These are phyloP conservation scores for Globisporangium camurandrum DNA, from an alignment of 352 stramenopile species.

Conservation along the genomic window DNA sequence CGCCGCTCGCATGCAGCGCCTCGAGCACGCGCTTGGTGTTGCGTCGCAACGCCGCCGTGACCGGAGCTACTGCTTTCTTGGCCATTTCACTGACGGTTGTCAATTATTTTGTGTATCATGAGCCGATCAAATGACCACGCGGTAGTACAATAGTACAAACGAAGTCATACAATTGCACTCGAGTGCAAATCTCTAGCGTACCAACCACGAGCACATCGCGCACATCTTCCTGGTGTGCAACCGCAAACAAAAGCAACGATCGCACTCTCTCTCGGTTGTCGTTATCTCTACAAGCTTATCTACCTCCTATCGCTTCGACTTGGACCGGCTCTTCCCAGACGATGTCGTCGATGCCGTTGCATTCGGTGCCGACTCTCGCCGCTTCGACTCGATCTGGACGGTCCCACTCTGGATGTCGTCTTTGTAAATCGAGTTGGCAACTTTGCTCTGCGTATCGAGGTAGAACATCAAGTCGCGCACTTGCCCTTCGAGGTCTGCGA, in stretches of 20 bases:
- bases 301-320: slow-evolving; percentile 16
- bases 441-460: slow-evolving; percentile 81
- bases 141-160: too few species aligned
- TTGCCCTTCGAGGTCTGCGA: slow-evolving; percentile 75
- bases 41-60: slow-evolving; percentile 19
- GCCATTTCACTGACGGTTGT: slow-evolving; percentile 5
- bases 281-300: too few species aligned
- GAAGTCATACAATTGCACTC: too few species aligned
- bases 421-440: slow-evolving; percentile 68
- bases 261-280: too few species aligned
- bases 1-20: slow-evolving; percentile 28
- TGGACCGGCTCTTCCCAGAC: slow-evolving; percentile 15
- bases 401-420: slow-evolving; percentile 81
- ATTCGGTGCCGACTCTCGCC: slow-evolving; percentile 9
- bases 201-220: too few species aligned
- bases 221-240: too few species aligned
- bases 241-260: too few species aligned
- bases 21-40: slow-evolving; percentile 46
- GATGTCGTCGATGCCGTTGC: slow-evolving; percentile 6
- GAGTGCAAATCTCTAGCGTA: too few species aligned
- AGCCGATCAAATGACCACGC: background rate
- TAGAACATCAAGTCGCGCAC: slow-evolving; percentile 87
- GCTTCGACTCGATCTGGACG: slow-evolving; percentile 56
- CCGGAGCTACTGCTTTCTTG: slow-evolving; percentile 6
- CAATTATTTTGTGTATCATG: background rate